Evolutionary conservation across 2,329 filamentous ascomycete genomes (phyloP), one percentile per base, ranked within the genome.

Genomic region (Catunica adiposa): DNA sequence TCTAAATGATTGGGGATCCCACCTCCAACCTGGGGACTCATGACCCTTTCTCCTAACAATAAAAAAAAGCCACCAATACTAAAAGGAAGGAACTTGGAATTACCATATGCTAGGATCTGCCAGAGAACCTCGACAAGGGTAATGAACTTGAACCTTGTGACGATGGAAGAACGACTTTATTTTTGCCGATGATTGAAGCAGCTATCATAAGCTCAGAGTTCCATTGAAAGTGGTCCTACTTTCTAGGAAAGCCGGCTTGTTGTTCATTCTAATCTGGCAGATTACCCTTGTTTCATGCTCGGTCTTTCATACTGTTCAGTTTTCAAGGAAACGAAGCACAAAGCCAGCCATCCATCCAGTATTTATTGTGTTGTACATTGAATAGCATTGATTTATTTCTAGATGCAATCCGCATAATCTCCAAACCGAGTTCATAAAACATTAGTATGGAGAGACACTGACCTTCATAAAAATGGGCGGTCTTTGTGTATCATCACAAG

Each of bases 11-110:
- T 48, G 20, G 40, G n/a, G 40, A 44, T 44, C 40, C 29, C 29
- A 34, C 5, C 29, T 34, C 29, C 29, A 34, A 44, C n/a, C 11
- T 15, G 8, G 8, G 11, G 9, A 15, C 40, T 17, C 15, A n/a
- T 17, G 40, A 7, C 40, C 40, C 40, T 44, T n/a, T 22, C n/a
- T 44, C n/a, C 37, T n/a, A 38, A n/a, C 37, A 17, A 7, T 14
- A 11, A 51, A 29, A 42, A 56, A 56, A 56, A 56, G 29, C 54
- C 44, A 56, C 54, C 23, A 5, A 37, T 8, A 34, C 48, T 23
- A 52, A 34, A 25, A 55, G 48, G 54, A 31, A 22, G 17, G 42
- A 38, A 14, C 42, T 50, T 37, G 44, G 44, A 48, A 48, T 48
- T 48, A 48, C 44, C 23, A 22, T 48, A 7, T 1, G 17, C 44